Evolutionary conservation across 495 filamentous ascomycete species (phyloP), one percentile per base, ranked within the genome.

Genomic region (Cercophora samala): DNA sequence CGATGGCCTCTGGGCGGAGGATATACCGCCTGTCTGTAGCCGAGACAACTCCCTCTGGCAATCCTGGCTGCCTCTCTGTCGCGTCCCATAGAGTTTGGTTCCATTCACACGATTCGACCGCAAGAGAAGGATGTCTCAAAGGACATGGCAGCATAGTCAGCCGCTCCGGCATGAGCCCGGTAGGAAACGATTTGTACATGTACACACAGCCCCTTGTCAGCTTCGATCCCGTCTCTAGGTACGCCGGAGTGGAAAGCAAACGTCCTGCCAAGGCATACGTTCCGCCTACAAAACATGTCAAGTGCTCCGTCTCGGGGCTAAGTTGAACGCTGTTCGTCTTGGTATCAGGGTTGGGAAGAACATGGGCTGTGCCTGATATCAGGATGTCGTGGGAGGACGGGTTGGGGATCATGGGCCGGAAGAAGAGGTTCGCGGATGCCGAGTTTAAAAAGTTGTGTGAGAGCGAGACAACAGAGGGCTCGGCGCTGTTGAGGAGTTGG

Each of bases 181-280:
- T 90, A 9, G 85, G 81, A 15, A 90, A 90, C n/a, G 86, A 80
- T 68, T 87, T 83, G 74, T 97, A 97, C 2, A 90, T 87, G 86
- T 89, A 96, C 9, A 93, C 88, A 73, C 93, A 97, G 19, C 93
- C 93, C 61, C 92, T 87, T 0, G 92, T 90, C 19, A 97, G 80
- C 73, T 89, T 89, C 58, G 80, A 77, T 5, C 89, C 94, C 19
- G 91, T 82, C 13, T 58, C 42, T 2, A 90, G 83, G 60, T 96
- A 76, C 68, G 83, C 80, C 6, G 85, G 79, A 24, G 87, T 84
- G 21, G 81, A 78, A 66, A 96, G 92, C 13, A 92, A 76, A 69
- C 86, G 87, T 18, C 91, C 89, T 24, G 88, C 92, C 21, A 97
- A 79, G 18, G 87, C 93, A 63, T 93, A 87, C 86, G 92, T 92